These are phyloP conservation scores for Salix brachista DNA, from an alignment of 345 rosid species.

Conservation along the genomic window DNA sequence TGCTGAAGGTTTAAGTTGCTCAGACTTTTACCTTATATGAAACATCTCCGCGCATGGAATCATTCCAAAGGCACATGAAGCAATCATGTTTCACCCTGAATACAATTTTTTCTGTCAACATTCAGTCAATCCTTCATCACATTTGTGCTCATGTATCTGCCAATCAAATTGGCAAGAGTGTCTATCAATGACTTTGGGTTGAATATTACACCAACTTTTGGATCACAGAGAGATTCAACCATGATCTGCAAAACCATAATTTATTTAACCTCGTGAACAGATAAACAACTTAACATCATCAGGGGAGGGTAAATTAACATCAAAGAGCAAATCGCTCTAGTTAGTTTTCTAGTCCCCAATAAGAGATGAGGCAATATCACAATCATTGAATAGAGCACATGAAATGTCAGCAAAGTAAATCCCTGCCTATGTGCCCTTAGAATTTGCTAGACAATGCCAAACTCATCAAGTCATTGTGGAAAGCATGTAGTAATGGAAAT, in stretches of 20 bases:
- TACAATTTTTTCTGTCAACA: not conserved
- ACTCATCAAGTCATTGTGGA: not conserved
- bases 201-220: conserved; percentile 61
- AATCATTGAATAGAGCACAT: not conserved
- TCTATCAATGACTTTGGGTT: conserved; percentile 59
- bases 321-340: not conserved
- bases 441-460: not conserved
- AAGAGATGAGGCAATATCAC: not conserved
- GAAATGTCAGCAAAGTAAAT: not conserved
- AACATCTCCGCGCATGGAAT: not conserved
- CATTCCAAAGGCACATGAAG: not conserved
- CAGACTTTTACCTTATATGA: not conserved
- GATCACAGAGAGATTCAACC: conserved; percentile 51
- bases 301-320: not conserved
- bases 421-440: not conserved
- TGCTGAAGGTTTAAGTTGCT: not conserved
- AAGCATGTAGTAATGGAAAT: not conserved
- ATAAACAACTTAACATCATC: conserved; percentile 1
- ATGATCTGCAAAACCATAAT: conserved; percentile 42
- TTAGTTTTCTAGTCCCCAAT: not conserved
- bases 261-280: not conserved
- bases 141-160: conserved; percentile 19
- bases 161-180: conserved; percentile 49
- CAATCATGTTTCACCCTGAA: not conserved
- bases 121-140: not conserved